Conservation (phyloP, 495 filamentous ascomycete genomes). For the Hyaloscypha finlandica region DNA sequence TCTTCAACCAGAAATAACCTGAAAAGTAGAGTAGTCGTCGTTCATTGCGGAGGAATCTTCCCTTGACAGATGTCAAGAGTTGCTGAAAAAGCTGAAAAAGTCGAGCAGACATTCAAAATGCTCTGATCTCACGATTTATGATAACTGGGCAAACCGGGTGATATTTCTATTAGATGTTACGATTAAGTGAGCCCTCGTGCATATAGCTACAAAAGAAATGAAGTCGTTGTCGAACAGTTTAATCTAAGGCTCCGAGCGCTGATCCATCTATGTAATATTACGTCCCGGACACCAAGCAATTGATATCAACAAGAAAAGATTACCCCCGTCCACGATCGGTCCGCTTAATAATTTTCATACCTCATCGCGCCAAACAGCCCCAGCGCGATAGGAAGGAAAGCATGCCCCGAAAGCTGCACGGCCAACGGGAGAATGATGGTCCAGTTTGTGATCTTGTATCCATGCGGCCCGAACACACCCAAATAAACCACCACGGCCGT, state of each 20-base stretch:
- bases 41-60: too few relatives aligned
- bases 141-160: not conserved
- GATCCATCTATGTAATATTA: too few relatives aligned
- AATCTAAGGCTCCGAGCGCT: too few relatives aligned
- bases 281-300: too few relatives aligned
- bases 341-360: too few relatives aligned
- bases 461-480: conserved; percentile 34
- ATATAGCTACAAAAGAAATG: too few relatives aligned
- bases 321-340: too few relatives aligned
- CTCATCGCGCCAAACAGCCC: conserved; percentile 3
- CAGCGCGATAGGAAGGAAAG: conserved; percentile 21
- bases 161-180: not conserved
- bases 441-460: conserved; percentile 41
- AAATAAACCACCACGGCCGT: conserved; percentile 37
- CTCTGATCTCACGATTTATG: not conserved
- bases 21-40: too few relatives aligned
- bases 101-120: not conserved
- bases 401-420: conserved; percentile 35
- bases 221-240: too few relatives aligned
- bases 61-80: too few relatives aligned
- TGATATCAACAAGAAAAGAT: too few relatives aligned
- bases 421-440: conserved; percentile 43
- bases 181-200: not conserved
- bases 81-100: not conserved
- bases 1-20: too few relatives aligned